Evolutionary conservation across 164 flowering plant genomes (phyloP), one percentile per base, ranked within the genome.

Genomic region (Chimonanthus praecox): DNA sequence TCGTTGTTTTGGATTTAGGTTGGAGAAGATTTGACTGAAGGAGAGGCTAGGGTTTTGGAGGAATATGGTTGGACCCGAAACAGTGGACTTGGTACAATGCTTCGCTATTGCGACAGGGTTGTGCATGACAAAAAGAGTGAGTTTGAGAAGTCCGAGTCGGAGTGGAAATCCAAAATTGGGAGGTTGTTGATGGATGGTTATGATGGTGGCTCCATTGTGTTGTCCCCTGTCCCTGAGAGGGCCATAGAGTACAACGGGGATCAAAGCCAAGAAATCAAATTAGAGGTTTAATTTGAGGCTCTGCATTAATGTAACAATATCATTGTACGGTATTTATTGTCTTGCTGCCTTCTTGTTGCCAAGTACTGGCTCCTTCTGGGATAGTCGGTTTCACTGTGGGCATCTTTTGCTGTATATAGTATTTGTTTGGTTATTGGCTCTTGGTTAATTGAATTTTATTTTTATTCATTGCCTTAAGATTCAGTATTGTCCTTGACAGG

Each of bases 21-120:
- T 74, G 97, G 98, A 63, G 89, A 92, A 78, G 96, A 92, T 81
- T 74, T 94, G 82, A 84, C 78, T 6, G 92, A 89, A 77, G 95
- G 88, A 2, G 97, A 94, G 82, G 98, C 97, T n/a, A 50, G 72
- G 69, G 91, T 92, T 60, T 77, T 94, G 68, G 83, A 79, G 80
- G 86, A 86, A 72, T 94, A 85, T 79, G 99, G 99, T 72, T 94
- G 97, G 99, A 68, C 69, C 49, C 95, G 91, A 63, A 85, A 90
- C 71, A 88, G 78, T 45, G 95, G 99, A 20, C 75, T 92, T 62
- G 97, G 88, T 49, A 81, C 97, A 15, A 92, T 94, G 99, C 93
- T 94, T n/a, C 88, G 90, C 79, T 94, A 90, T 78, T 78, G 89
- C 7, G 97, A 89, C 77, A 84, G 99, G 71, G 97, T 94, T 60